Evolutionary conservation across 371 early-diverging fungal genomes (phyloP).

Genomic region (Dipsacomyces acuminosporus): DNA sequence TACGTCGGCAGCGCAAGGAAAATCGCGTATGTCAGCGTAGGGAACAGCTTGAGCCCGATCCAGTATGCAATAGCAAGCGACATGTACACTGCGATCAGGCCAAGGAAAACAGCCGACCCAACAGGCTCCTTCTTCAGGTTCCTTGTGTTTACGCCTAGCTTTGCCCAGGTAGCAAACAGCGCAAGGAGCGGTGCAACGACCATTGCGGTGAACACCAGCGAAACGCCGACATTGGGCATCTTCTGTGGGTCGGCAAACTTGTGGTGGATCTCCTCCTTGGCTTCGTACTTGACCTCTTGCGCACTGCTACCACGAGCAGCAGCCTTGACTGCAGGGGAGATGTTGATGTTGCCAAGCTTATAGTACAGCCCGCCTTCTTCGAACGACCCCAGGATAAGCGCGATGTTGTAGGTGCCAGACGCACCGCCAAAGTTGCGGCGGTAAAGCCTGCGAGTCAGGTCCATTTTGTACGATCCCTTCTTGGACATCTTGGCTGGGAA

Average conservation of each 20-base stretch:
- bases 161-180: conserved; percentile 26
- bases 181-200: conserved; percentile 25
- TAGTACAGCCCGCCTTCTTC: conserved; percentile 31
- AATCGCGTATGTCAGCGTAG: conserved; percentile 37
- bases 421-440: conserved; percentile 18
- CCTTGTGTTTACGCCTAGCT: conserved; percentile 33
- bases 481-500: conserved; percentile 23
- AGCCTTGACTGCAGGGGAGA: too few species aligned
- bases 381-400: conserved; percentile 44
- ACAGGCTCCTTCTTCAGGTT: conserved; percentile 18
- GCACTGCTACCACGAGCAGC: background rate
- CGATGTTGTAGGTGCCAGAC: conserved; percentile 35
- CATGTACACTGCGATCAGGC: conserved; percentile 36
- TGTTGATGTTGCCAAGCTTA: conserved; percentile 27
- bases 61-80: conserved; percentile 45
- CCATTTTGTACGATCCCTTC: conserved; percentile 27
- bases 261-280: conserved; percentile 39
- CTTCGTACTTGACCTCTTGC: conserved; percentile 10
- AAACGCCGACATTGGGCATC: conserved; percentile 39
- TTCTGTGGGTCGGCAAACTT: conserved; percentile 41
- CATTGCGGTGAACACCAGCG: conserved; percentile 32
- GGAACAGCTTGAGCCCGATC: conserved; percentile 45
- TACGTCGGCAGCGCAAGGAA: conserved; percentile 44
- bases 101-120: conserved; percentile 33
- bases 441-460: conserved; percentile 35